Conservation (phyloP, 139 green algal species). For the Trebouxia sp. region DNA sequence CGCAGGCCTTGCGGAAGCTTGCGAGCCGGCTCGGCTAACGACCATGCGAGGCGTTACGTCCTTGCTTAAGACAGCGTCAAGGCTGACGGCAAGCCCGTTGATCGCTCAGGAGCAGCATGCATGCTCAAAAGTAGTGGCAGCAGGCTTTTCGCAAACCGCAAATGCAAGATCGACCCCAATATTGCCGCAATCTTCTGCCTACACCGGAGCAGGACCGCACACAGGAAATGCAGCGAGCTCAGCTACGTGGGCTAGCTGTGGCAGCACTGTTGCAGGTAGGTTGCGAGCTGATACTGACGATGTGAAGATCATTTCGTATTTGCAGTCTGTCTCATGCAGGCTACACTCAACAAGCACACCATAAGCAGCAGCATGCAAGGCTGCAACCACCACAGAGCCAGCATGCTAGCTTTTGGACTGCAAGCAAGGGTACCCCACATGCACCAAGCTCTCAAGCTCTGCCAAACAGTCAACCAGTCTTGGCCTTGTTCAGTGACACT, state of each 20-base stretch:
- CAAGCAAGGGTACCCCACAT: neutral
- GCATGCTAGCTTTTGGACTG: constrained; percentile 9
- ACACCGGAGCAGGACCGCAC: too few species aligned
- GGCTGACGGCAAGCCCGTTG: neutral
- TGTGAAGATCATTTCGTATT: too few species aligned
- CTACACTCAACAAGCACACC: neutral
- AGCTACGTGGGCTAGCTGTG: too few species aligned
- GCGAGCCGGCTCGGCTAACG: neutral
- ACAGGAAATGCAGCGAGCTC: too few species aligned
- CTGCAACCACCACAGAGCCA: neutral
- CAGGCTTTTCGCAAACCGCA: neutral
- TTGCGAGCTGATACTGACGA: too few species aligned
- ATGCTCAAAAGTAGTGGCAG: neutral
- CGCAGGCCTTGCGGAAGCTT: too few species aligned
- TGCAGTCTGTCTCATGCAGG: too few species aligned
- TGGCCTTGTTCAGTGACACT: too few species aligned
- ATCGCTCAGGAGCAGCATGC: neutral
- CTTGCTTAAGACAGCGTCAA: neutral
- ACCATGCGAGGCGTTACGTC: neutral
- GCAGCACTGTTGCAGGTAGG: too few species aligned
- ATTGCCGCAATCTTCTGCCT: too few species aligned
- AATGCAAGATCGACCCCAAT: too few species aligned
- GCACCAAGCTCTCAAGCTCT: neutral
- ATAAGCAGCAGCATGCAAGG: neutral
- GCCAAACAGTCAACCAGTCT: too few species aligned